Conservation (phyloP, 805 yeast genomes). For the Candida ascalaphidarum region DNA sequence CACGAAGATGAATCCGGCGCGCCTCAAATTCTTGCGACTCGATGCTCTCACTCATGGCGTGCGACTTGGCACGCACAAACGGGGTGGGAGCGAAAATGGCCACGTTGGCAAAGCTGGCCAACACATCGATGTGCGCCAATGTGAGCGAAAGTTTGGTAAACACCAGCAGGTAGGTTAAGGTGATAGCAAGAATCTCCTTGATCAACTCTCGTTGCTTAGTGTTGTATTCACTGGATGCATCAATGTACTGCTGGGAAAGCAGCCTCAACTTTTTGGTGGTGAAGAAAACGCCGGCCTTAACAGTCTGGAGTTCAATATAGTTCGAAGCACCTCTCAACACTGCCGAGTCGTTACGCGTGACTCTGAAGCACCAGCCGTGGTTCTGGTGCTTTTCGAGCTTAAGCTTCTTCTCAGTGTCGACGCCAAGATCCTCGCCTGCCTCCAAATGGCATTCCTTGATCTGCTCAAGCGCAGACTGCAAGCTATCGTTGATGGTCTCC, state of each 20-base stretch:
- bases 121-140: slow-evolving; percentile 74
- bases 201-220: slow-evolving; percentile 71
- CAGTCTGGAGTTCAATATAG: slow-evolving; percentile 78
- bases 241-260: slow-evolving; percentile 50
- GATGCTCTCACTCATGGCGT: slow-evolving; percentile 34
- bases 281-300: slow-evolving; percentile 92
- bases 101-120: slow-evolving; percentile 78
- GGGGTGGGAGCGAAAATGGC: slow-evolving; percentile 72
- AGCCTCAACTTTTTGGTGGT: slow-evolving; percentile 60
- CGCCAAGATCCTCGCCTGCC: slow-evolving; percentile 64
- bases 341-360: slow-evolving; percentile 84
- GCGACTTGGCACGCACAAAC: slow-evolving; percentile 67
- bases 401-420: slow-evolving; percentile 82
- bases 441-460: slow-evolving; percentile 55
- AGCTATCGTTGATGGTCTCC: slow-evolving; percentile 46
- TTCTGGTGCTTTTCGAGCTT: slow-evolving; percentile 81
- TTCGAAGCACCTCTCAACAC: slow-evolving; percentile 54
- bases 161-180: slow-evolving; percentile 74
- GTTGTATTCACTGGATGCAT: slow-evolving; percentile 59
- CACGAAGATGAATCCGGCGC: slow-evolving; percentile 47
- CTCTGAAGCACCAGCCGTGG: slow-evolving; percentile 92
- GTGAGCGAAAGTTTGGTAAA: slow-evolving; percentile 57
- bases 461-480: slow-evolving; percentile 44
- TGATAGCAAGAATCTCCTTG: slow-evolving; percentile 71
- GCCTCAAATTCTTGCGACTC: slow-evolving; percentile 15